These are phyloP conservation scores for Aspergillus fructus DNA, from an alignment of 2,329 filamentous ascomycete genomes.

Conservation along the genomic window DNA sequence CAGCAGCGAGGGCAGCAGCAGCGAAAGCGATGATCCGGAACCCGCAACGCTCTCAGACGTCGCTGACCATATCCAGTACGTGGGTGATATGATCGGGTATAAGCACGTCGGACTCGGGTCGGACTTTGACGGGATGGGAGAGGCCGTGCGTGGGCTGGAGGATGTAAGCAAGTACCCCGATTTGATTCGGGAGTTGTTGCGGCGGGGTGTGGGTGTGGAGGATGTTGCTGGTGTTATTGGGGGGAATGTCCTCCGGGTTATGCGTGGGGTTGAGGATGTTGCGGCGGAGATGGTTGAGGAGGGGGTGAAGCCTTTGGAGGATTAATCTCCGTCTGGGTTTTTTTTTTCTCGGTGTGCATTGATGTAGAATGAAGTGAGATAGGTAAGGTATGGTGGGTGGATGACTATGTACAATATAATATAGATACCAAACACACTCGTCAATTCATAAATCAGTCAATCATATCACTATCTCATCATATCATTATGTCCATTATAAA, in stretches of 20 bases:
- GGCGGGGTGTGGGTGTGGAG: conserved; percentile 69
- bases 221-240: conserved; percentile 76
- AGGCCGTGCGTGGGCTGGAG: conserved; percentile 70
- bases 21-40: conserved; percentile 48
- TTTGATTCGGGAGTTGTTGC: conserved; percentile 72
- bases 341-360: background rate
- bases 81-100: conserved; percentile 79
- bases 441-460: no score
- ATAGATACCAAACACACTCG: no score
- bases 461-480: no score
- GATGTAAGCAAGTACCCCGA: conserved; percentile 83
- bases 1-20: background rate
- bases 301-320: conserved; percentile 50
- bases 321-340: conserved; percentile 24
- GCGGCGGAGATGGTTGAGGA: conserved; percentile 63
- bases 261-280: conserved; percentile 74
- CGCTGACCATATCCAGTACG: conserved; percentile 76
- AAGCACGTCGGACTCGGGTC: conserved; percentile 85
- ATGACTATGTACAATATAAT: no score
- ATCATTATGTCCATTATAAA: no score
- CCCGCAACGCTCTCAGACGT: conserved; percentile 76
- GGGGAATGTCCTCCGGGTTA: conserved; percentile 79
- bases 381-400: no score
- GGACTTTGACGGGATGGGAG: conserved; percentile 72
- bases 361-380: background rate